These are phyloP conservation scores for Pseudopyricularia javanii DNA, from an alignment of 2,329 filamentous ascomycete species.

Conservation along the genomic window DNA sequence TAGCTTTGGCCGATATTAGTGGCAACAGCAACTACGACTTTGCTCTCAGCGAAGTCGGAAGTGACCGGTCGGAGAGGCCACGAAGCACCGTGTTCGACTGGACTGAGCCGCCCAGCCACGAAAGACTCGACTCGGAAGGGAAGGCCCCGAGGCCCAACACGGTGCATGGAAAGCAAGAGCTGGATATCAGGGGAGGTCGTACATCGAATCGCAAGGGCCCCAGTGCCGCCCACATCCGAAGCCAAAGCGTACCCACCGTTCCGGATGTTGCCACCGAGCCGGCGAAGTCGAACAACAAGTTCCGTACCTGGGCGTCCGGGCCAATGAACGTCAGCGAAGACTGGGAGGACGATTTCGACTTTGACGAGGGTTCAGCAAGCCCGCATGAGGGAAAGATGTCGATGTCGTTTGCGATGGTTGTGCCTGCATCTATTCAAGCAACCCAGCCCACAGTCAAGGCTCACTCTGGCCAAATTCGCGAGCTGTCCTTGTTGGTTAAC, in stretches of 20 bases:
- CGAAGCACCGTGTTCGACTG: slow-evolving; percentile 67
- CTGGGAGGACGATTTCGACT: slow-evolving; percentile 85
- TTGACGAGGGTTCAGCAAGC: slow-evolving; percentile 33
- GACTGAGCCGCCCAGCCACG: slow-evolving; percentile 53
- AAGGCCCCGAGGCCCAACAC: slow-evolving; percentile 57
- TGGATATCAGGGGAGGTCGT: slow-evolving; percentile 59
- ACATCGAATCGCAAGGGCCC: slow-evolving; percentile 54
- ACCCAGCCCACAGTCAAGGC: slow-evolving; percentile 72
- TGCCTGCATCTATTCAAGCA: slow-evolving; percentile 68
- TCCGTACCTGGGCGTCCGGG: slow-evolving; percentile 72
- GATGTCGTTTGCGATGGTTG: slow-evolving; percentile 44
- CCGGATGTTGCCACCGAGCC: slow-evolving; percentile 50
- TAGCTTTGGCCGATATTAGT: slow-evolving; percentile 40
- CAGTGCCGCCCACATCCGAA: slow-evolving; percentile 60
- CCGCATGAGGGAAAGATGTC: slow-evolving; percentile 22
- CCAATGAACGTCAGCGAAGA: slow-evolving; percentile 72
- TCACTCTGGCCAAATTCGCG: slow-evolving; percentile 72
- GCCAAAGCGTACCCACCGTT: slow-evolving; percentile 67
- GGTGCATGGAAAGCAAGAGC: slow-evolving; percentile 63
- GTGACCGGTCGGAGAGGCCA: slow-evolving; percentile 29
- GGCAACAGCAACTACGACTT: slow-evolving; percentile 28
- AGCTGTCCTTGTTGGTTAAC: slow-evolving; percentile 71
- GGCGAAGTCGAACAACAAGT: slow-evolving; percentile 51
- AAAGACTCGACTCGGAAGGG: slow-evolving; percentile 46
- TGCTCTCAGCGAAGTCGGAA: slow-evolving; percentile 15